These are phyloP conservation scores for Yamadazyma buinensis DNA, from an alignment of 1,139 yeast genomes.

Conservation along the genomic window DNA sequence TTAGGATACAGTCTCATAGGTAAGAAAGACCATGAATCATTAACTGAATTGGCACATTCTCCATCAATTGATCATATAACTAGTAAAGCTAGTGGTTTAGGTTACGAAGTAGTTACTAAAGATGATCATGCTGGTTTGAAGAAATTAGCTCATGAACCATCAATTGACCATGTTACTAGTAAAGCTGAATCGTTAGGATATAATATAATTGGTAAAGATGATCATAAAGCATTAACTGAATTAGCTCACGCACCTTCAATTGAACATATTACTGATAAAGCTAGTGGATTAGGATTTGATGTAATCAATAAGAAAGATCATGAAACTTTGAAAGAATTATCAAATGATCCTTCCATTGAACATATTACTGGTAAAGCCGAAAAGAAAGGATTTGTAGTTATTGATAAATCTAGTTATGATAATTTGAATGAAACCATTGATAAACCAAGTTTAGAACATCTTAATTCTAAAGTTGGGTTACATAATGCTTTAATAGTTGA, in stretches of 20 bases:
- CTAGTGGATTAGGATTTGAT: constrained; percentile 11
- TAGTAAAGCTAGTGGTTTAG: constrained; percentile 14
- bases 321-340: constrained; percentile 11
- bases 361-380: constrained; percentile 26
- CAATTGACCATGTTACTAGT: constrained; percentile 20
- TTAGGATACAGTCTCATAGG: constrained; percentile 19
- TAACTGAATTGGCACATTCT: constrained; percentile 8
- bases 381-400: constrained; percentile 9
- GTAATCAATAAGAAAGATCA: constrained; percentile 19
- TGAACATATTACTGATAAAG: constrained; percentile 16
- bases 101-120: constrained; percentile 9
- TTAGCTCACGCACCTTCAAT: constrained; percentile 20
- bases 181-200: constrained; percentile 20
- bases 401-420: constrained; percentile 9
- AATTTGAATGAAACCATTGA: constrained; percentile 13
- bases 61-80: constrained; percentile 21
- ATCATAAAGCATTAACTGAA: constrained; percentile 15
- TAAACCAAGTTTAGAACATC: constrained; percentile 26
- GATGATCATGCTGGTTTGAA: constrained; percentile 12
- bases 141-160: constrained; percentile 21
- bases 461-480: constrained; percentile 21
- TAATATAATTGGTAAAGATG: constrained; percentile 18
- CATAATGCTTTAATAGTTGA: constrained; percentile 9
- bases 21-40: constrained; percentile 3
- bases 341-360: constrained; percentile 23